A percentile compares a stretch with the other conserved stretches of the same genome.
These are phyloP conservation scores for Calocera cornea DNA, from an alignment of 768 basidiomycete species.

Conservation along the genomic window DNA sequence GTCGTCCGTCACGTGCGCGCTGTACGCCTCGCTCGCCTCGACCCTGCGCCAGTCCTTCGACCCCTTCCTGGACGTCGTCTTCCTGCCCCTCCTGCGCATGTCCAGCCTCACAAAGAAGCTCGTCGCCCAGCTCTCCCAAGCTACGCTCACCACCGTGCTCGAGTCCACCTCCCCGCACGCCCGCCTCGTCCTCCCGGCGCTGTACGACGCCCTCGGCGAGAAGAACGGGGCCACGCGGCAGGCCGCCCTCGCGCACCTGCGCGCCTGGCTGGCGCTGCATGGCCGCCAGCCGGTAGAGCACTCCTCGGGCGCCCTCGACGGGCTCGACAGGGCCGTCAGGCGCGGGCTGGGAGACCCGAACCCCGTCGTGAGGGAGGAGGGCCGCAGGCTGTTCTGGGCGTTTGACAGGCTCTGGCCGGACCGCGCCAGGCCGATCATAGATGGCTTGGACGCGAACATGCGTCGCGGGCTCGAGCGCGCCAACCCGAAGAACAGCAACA, in stretches of 20 bases:
- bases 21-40: constrained; percentile 61
- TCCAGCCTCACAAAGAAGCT: constrained; percentile 88
- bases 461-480: constrained; percentile 78
- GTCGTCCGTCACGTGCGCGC: constrained; percentile 56
- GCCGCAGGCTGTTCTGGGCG: constrained; percentile 64
- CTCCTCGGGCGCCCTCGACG: constrained; percentile 47
- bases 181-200: constrained; percentile 48
- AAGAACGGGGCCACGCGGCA: constrained; percentile 67
- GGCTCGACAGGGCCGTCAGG: constrained; percentile 58
- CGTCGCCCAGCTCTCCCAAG: constrained; percentile 72
- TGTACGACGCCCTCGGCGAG: constrained; percentile 59
- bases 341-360: constrained; percentile 67
- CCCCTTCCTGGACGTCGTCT: constrained; percentile 60
- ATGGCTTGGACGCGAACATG: constrained; percentile 49
- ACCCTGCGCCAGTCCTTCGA: constrained; percentile 59
- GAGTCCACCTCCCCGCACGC: constrained; percentile 57
- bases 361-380: constrained; percentile 59
- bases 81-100: constrained; percentile 72
- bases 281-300: constrained; percentile 53
- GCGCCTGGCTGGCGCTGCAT: constrained; percentile 60
- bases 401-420: constrained; percentile 67
- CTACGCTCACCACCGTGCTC: constrained; percentile 52
- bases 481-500: constrained; percentile 48
- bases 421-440: constrained; percentile 47
- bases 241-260: constrained; percentile 55